Evolutionary conservation across 2,329 filamentous ascomycete species (phyloP).

Genomic region (Colletotrichum australisinense): DNA sequence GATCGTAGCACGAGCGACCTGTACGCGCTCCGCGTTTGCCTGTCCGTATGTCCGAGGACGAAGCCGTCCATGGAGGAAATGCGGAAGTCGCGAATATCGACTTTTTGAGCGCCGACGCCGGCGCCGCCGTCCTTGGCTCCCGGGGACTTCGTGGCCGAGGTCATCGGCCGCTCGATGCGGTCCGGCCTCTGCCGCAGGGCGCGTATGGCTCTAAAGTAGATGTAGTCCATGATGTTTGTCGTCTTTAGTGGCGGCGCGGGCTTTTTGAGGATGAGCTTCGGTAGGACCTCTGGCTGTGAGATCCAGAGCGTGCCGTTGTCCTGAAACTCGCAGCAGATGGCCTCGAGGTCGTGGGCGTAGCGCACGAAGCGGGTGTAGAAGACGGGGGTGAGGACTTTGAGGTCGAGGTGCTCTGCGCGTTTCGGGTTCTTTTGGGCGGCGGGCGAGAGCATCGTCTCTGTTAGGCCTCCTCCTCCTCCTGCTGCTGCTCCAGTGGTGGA

Average conservation of each 20-base stretch:
- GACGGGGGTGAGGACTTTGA: conserved; percentile 70
- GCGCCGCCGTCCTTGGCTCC: conserved; percentile 11
- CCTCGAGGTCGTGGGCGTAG: conserved; percentile 72
- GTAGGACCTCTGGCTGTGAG: conserved; percentile 64
- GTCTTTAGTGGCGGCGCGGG: conserved; percentile 48
- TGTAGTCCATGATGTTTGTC: conserved; percentile 50
- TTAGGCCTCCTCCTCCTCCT: not conserved
- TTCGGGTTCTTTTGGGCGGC: conserved; percentile 36
- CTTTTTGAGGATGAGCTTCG: conserved; percentile 55
- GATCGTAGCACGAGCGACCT: conserved; percentile 50
- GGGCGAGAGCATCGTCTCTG: conserved; percentile 51
- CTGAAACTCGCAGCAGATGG: conserved; percentile 68
- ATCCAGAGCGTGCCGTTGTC: conserved; percentile 70
- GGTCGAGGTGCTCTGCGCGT: conserved; percentile 55
- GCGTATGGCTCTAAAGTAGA: conserved; percentile 57
- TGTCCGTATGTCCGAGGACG: conserved; percentile 49
- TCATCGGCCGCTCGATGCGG: conserved; percentile 53
- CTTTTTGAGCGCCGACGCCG: conserved; percentile 14
- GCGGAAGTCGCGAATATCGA: conserved; percentile 60
- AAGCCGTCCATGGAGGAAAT: conserved; percentile 64
- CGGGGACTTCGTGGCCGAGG: conserved; percentile 45
- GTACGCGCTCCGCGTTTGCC: conserved; percentile 47
- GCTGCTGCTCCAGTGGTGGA: not conserved
- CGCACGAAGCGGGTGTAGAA: conserved; percentile 76
- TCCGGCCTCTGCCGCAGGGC: conserved; percentile 54